Evolutionary conservation across 129 eudicot genomes (phyloP).

Genomic region (Escallonia herrerae): DNA sequence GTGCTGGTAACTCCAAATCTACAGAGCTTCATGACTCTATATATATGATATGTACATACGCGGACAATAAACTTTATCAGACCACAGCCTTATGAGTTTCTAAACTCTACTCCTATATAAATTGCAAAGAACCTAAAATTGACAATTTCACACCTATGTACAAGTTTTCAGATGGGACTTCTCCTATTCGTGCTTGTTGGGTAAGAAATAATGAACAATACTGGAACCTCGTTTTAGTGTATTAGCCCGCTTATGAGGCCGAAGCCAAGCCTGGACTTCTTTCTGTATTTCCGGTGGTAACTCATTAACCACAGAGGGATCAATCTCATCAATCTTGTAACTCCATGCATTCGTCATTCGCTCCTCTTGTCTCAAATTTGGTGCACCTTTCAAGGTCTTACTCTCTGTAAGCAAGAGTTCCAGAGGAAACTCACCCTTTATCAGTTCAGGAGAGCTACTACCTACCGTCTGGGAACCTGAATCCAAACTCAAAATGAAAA

Average conservation of each 20-base stretch:
- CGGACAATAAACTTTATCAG: too few relatives aligned
- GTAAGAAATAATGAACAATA: slow-evolving; percentile 68
- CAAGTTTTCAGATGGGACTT: background rate
- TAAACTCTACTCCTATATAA: too few relatives aligned
- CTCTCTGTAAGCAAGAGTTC: slow-evolving; percentile 16
- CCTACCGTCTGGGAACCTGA: background rate
- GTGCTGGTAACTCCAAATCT: too few relatives aligned
- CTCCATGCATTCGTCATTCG: slow-evolving; percentile 38
- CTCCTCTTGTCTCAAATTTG: slow-evolving; percentile 9
- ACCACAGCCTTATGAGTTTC: too few relatives aligned
- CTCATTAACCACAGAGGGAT: slow-evolving; percentile 59
- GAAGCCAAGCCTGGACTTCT: slow-evolving; percentile 55
- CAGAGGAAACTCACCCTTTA: slow-evolving; percentile 19
- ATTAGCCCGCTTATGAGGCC: slow-evolving; percentile 55
- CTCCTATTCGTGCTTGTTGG: slow-evolving; percentile 24
- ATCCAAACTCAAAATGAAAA: background rate
- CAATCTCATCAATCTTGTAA: slow-evolving; percentile 73
- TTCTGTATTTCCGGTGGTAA: slow-evolving; percentile 72
- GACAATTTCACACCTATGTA: background rate
- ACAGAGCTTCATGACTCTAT: too few relatives aligned
- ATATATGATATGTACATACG: too few relatives aligned
- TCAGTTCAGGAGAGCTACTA: slow-evolving; percentile 11
- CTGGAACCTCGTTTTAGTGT: slow-evolving; percentile 43
- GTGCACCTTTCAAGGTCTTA: slow-evolving; percentile 13
- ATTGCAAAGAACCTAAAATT: too few relatives aligned